Evolutionary conservation across 768 basidiomycete species (phyloP).

Genomic region (Trametes cingulata): DNA sequence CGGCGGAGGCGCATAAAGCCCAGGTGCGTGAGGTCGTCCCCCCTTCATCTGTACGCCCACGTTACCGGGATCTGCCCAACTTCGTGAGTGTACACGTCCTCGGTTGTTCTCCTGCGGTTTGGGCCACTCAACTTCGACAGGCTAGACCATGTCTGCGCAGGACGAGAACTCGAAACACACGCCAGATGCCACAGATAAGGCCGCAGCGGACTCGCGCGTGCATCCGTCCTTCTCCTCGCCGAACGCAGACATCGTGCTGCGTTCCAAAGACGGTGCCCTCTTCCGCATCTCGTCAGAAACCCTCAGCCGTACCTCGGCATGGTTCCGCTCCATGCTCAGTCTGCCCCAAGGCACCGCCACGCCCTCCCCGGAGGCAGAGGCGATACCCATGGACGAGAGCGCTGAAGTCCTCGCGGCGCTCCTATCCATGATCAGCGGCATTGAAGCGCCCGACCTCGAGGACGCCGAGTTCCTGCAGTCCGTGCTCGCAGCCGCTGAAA

Average conservation of each 20-base stretch:
- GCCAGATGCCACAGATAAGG: neutral
- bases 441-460: constrained; percentile 41
- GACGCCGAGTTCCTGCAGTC: constrained; percentile 45
- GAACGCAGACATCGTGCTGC: constrained; percentile 25
- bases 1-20: neutral
- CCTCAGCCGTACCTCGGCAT: constrained; percentile 27
- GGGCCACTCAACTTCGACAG: too few species aligned
- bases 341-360: constrained; percentile 19
- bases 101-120: too few species aligned
- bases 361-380: constrained; percentile 11
- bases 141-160: constrained; percentile 2
- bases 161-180: neutral
- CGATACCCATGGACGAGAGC: constrained; percentile 35
- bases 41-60: neutral
- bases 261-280: constrained; percentile 20
- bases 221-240: constrained; percentile 22
- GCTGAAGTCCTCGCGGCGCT: constrained; percentile 41
- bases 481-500: constrained; percentile 43
- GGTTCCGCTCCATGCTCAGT: constrained; percentile 32
- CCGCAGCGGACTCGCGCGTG: neutral
- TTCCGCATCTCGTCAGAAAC: constrained; percentile 29
- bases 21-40: neutral
- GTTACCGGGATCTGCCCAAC: neutral
- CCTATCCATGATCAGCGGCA: constrained; percentile 43
- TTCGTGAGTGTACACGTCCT: neutral